phyloP scores from a whole-genome alignment of 306 rosid genomes.

The Pyrus communis region DNA sequence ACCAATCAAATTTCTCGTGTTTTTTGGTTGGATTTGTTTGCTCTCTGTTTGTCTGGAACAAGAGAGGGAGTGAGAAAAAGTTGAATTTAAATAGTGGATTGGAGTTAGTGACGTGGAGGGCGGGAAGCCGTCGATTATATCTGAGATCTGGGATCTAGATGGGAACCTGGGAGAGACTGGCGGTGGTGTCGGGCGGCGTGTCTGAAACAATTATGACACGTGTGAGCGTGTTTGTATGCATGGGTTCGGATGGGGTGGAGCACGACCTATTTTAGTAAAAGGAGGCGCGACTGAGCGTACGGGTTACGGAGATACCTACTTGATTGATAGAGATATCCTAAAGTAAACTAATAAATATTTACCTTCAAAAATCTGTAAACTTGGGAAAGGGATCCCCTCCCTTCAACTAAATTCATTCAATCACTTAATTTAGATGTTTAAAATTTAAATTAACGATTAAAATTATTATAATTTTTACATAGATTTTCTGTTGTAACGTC shows the following conservation, averaged over 20 bases:
- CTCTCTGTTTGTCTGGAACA: not conserved
- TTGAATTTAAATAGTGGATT: conserved; percentile 5
- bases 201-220: not conserved
- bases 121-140: conserved; percentile 1
- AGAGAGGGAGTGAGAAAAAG: not conserved
- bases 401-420: fast-evolving
- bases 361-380: too few species aligned
- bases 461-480: too few species aligned
- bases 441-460: too few species aligned
- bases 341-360: not conserved
- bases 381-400: fast-evolving
- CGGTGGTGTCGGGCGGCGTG: not conserved
- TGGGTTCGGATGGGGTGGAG: not conserved
- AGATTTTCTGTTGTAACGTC: fast-evolving
- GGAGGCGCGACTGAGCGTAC: not conserved
- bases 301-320: not conserved
- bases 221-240: not conserved
- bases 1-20: not conserved
- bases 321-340: conserved; percentile 2
- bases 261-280: not conserved
- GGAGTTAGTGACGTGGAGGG: conserved; percentile 11
- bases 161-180: not conserved
- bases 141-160: conserved; percentile 3
- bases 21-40: not conserved
- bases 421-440: fast-evolving